phyloP scores from a whole-genome alignment of 495 filamentous ascomycete species.

The Daldinia vernicosa region DNA sequence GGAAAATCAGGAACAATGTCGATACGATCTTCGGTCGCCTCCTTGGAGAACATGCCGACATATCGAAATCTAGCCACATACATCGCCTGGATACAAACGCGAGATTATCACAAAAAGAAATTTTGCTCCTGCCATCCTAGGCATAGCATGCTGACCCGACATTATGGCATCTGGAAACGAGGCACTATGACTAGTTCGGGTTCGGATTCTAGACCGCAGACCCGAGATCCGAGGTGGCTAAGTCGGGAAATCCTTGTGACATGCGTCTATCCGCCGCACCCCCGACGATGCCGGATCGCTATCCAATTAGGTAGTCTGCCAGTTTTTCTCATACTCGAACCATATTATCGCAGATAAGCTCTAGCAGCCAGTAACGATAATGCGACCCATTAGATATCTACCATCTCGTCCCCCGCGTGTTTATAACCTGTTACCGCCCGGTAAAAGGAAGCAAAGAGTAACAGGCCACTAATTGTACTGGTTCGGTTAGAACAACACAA shows the following conservation, averaged over 20 bases:
- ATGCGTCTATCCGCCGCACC: conserved; percentile 34
- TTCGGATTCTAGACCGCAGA: conserved; percentile 29
- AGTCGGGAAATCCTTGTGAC: conserved; percentile 11
- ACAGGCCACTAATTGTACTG: not conserved
- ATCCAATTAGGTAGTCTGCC: conserved; percentile 22
- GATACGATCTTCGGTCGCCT: not conserved
- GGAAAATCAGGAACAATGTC: conserved; percentile 18
- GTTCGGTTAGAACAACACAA: not conserved
- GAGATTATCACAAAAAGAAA: conserved; percentile 16
- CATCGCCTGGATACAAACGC: conserved; percentile 1
- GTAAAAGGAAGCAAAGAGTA: not conserved
- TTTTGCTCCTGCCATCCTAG: not conserved
- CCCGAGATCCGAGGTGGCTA: conserved; percentile 37
- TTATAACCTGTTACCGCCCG: conserved; percentile 1
- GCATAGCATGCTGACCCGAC: not conserved
- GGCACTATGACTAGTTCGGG: conserved; percentile 19
- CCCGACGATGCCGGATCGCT: conserved; percentile 5
- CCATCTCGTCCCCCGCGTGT: not conserved
- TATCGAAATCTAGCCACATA: conserved; percentile 22
- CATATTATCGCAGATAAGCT: conserved; percentile 12
- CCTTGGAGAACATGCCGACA: conserved; percentile 9
- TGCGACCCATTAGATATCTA: not conserved
- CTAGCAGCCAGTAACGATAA: not conserved
- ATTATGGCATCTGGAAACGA: conserved; percentile 4
- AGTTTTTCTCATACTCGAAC: conserved; percentile 20